Conservation (phyloP, 2,329 filamentous ascomycete species). For the Ophiostoma triangulosporum region DNA sequence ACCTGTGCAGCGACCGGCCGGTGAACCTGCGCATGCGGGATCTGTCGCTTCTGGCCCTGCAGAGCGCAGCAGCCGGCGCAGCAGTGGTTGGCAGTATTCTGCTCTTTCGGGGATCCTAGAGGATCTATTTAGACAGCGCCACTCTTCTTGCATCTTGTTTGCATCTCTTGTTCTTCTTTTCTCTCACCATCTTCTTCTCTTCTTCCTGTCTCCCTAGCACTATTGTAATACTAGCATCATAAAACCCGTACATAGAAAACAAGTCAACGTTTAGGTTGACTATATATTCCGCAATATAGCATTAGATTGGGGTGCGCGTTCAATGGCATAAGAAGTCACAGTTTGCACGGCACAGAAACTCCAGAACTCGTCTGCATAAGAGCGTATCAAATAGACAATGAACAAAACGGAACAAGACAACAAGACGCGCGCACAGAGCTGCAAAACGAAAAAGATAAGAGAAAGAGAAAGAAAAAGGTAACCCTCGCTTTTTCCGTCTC, state of each 20-base stretch:
- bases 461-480: not conserved
- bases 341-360: not conserved
- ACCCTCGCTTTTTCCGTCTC: not conserved
- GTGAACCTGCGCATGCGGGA: constrained; percentile 55
- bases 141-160: not conserved
- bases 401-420: not conserved
- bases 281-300: not conserved
- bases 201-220: not conserved
- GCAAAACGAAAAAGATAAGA: not conserved
- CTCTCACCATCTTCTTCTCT: too few species aligned
- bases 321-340: not conserved
- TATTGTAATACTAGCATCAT: constrained; percentile 3
- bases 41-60: constrained; percentile 53
- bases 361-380: not conserved
- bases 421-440: too few species aligned
- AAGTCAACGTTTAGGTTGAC: not conserved
- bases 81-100: constrained; percentile 6
- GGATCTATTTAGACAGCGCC: too few species aligned
- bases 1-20: constrained; percentile 52
- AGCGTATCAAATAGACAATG: not conserved
- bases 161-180: not conserved
- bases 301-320: not conserved
- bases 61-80: constrained; percentile 55
- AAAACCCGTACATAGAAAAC: not conserved
- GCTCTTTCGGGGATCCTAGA: not conserved